phyloP scores from a whole-genome alignment of 495 filamentous ascomycete genomes.

The Penicillium samsonianum region DNA sequence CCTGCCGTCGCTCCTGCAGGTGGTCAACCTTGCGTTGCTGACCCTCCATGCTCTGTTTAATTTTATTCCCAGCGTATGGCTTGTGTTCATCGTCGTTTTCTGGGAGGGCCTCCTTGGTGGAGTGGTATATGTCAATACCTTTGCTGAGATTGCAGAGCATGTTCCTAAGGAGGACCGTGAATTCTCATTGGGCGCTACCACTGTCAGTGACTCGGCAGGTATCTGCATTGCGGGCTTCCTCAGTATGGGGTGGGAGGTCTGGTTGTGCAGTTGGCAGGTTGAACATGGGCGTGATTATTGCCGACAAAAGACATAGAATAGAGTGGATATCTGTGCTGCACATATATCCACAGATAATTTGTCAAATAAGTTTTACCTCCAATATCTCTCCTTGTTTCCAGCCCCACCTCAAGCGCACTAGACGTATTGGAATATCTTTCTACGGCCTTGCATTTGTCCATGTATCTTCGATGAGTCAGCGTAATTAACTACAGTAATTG shows the following conservation, averaged over 20 bases:
- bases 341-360: background rate
- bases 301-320: conserved; percentile 29
- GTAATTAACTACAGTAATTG: too few species aligned
- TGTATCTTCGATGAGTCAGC: too few species aligned
- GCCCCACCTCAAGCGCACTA: too few species aligned
- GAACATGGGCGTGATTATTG: conserved; percentile 77
- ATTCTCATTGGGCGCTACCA: conserved; percentile 85
- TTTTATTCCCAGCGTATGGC: conserved; percentile 79
- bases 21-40: conserved; percentile 72
- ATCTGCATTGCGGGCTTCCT: conserved; percentile 89
- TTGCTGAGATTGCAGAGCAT: conserved; percentile 84
- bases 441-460: too few species aligned
- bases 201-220: conserved; percentile 87
- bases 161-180: conserved; percentile 77
- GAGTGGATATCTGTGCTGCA: background rate
- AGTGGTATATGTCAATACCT: conserved; percentile 91
- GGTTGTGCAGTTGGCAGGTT: conserved; percentile 81
- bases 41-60: conserved; percentile 72
- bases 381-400: too few species aligned
- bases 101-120: conserved; percentile 95
- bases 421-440: too few species aligned
- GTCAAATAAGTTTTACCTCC: too few species aligned
- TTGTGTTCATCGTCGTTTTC: conserved; percentile 82
- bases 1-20: conserved; percentile 78
- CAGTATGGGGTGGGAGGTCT: conserved; percentile 79